These are phyloP conservation scores for Ceratobasidium sp. DNA, from an alignment of 1,284 basidiomycete genomes.

Conservation along the genomic window DNA sequence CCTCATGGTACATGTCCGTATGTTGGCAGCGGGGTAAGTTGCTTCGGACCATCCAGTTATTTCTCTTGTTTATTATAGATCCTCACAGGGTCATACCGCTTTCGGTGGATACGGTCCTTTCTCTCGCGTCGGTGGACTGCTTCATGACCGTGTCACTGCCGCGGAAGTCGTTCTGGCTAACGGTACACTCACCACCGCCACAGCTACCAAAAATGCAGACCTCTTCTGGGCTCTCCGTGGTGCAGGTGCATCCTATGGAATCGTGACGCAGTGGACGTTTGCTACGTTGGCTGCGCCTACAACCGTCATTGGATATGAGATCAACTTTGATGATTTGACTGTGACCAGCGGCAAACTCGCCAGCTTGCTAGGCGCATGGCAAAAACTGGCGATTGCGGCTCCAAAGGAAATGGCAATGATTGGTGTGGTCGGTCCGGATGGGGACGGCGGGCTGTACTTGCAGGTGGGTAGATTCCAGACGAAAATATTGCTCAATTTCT, in stretches of 20 bases:
- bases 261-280: constrained; percentile 50
- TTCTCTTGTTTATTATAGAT: neutral
- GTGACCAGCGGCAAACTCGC: constrained; percentile 18
- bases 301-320: constrained; percentile 43
- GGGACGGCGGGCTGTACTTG: constrained; percentile 27
- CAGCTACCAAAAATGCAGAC: constrained; percentile 35
- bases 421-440: constrained; percentile 18
- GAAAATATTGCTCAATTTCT: neutral
- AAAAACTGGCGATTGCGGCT: constrained; percentile 42
- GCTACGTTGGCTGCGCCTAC: constrained; percentile 46
- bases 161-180: constrained; percentile 51
- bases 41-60: neutral
- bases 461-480: constrained; percentile 9
- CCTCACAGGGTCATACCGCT: constrained; percentile 47
- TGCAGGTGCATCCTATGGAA: constrained; percentile 49
- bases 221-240: constrained; percentile 50
- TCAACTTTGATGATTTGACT: constrained; percentile 21
- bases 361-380: constrained; percentile 27
- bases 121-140: constrained; percentile 48
- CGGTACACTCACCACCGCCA: constrained; percentile 46
- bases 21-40: constrained; percentile 32
- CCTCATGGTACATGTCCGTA: constrained; percentile 49
- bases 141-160: constrained; percentile 48
- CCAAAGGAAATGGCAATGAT: constrained; percentile 45
- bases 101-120: constrained; percentile 51